phyloP scores from a whole-genome alignment of 2,329 filamentous ascomycete genomes.

The Fusarium sarcochroum region DNA sequence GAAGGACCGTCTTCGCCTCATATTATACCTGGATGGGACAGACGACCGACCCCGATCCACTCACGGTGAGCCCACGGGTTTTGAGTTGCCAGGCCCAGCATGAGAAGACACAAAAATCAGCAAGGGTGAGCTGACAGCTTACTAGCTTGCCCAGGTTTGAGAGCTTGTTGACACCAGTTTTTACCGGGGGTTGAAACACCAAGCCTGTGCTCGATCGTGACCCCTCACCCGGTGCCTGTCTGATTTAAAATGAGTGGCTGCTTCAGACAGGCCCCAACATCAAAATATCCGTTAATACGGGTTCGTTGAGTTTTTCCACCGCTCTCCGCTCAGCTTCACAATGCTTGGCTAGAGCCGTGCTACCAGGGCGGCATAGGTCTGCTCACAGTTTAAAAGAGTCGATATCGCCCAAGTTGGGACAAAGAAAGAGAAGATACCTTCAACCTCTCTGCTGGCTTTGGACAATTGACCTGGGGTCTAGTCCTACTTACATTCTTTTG shows the following conservation, averaged over 20 bases:
- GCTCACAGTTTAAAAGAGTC: conserved; percentile 36
- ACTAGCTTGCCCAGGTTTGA: conserved; percentile 3
- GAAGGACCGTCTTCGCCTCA: conserved; percentile 12
- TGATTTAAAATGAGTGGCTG: conserved; percentile 41
- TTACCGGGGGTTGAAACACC: conserved; percentile 43
- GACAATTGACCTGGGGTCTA: conserved; percentile 44
- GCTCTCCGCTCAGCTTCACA: conserved; percentile 17
- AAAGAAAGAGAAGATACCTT: conserved; percentile 30
- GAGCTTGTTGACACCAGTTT: conserved; percentile 9
- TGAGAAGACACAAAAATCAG: not conserved
- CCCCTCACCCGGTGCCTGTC: conserved; percentile 37
- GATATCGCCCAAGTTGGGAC: conserved; percentile 1
- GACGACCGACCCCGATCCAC: conserved; percentile 25
- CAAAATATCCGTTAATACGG: conserved; percentile 20
- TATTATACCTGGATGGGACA: conserved; percentile 24
- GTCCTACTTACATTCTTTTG: conserved; percentile 45
- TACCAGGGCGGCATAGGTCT: conserved; percentile 9
- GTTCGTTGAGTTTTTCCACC: conserved; percentile 39
- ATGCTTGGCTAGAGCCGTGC: conserved; percentile 28
- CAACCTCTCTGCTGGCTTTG: conserved; percentile 33
- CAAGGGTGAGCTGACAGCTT: conserved; percentile 15
- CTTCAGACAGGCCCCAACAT: conserved; percentile 6
- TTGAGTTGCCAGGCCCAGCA: conserved; percentile 4
- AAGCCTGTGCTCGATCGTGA: conserved; percentile 30
- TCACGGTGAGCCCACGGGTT: conserved; percentile 13